Evolutionary conservation across 140 eudicot species (phyloP).

Genomic region (Anethum foeniculum): DNA sequence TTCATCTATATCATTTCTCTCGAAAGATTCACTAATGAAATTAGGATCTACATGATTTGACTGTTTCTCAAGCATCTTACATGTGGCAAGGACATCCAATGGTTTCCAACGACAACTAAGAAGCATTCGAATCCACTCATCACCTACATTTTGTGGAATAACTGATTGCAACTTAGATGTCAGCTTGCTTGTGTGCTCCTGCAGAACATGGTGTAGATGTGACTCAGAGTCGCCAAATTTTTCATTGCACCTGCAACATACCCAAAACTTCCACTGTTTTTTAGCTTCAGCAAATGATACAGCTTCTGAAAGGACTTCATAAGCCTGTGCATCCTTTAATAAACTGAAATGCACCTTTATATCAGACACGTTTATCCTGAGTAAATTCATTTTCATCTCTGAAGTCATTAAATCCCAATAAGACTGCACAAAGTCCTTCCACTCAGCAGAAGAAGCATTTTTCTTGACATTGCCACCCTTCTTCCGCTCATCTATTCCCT

Average conservation of each 20-base stretch:
- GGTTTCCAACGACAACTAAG: slow-evolving; percentile 74
- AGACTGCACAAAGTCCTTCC: slow-evolving; percentile 51
- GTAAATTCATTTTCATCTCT: slow-evolving; percentile 52
- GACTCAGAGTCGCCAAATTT: slow-evolving; percentile 45
- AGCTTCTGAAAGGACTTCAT: slow-evolving; percentile 68
- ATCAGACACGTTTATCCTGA: slow-evolving; percentile 48
- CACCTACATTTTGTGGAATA: slow-evolving; percentile 54
- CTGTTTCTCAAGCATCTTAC: slow-evolving; percentile 45
- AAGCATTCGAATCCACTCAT: slow-evolving; percentile 89
- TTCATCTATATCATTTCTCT: slow-evolving; percentile 23
- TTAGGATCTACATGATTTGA: slow-evolving; percentile 26
- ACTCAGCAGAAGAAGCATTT: slow-evolving; percentile 53
- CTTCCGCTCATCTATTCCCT: slow-evolving; percentile 50
- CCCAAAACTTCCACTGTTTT: slow-evolving; percentile 70
- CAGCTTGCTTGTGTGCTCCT: slow-evolving; percentile 60
- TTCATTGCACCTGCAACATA: slow-evolving; percentile 74
- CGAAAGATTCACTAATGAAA: slow-evolving; percentile 15
- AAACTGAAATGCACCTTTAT: slow-evolving; percentile 56
- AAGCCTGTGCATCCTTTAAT: slow-evolving; percentile 41
- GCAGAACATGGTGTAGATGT: slow-evolving; percentile 58
- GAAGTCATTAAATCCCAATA: slow-evolving; percentile 68
- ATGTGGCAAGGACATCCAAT: slow-evolving; percentile 54
- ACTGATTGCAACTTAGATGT: slow-evolving; percentile 53
- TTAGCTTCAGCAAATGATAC: slow-evolving; percentile 44
- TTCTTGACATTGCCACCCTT: slow-evolving; percentile 48